Base-by-base conservation (phyloP, 2,329 filamentous ascomycete species). In the Fusarium setosum region DNA sequence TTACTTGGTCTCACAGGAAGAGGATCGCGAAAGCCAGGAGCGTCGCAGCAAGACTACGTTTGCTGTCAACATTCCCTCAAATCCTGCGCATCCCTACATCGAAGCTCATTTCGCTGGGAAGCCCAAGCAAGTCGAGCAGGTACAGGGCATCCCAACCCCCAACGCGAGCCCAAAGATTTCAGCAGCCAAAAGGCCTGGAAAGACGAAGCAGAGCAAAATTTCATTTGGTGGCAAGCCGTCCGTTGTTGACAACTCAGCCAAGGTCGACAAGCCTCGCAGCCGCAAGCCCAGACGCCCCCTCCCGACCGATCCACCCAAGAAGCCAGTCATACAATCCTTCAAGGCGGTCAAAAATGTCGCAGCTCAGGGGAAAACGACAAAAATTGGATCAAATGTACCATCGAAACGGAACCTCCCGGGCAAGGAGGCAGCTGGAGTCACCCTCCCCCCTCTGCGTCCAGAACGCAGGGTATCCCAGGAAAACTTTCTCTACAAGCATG, bases 111-210 rank as follows among this genome's bases (percentile, higher is more conserved):
- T 63, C 17, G 75, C 77, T 20, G 72, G 74, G 61, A 80, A 78
- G 60, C 70, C 74, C n/a, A 79, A 79, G 67, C 76, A 77, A 23
- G 75, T 80, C 26, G 77, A 82, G 45, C 79, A 81, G 23, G 72
- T 78, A 17, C 79, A 83, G 63, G 81, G 82, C 47, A 88, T 90
- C 32, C 84, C 83, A 4, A 90, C 87, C 2, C 87, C 87, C 7
- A 81, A 77, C 47, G 81, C 86, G 18, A 90, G 86, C 70, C 87
- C 87, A 38, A 83, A 80, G 67, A 76, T 82, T 21, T 77, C 77
- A 15, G 80, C 81, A 31, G 76, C 71, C 59, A 84, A 81, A 74
- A 75, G 72, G 52, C 71, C 64, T 13, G 59, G 66, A 17, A 84
- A 81, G 68, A 63, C 79, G 42, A 88, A 84, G 72, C 87, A 89